Base-by-base conservation (phyloP, 495 filamentous ascomycete species). In the Hyaloscypha hepaticicola region DNA sequence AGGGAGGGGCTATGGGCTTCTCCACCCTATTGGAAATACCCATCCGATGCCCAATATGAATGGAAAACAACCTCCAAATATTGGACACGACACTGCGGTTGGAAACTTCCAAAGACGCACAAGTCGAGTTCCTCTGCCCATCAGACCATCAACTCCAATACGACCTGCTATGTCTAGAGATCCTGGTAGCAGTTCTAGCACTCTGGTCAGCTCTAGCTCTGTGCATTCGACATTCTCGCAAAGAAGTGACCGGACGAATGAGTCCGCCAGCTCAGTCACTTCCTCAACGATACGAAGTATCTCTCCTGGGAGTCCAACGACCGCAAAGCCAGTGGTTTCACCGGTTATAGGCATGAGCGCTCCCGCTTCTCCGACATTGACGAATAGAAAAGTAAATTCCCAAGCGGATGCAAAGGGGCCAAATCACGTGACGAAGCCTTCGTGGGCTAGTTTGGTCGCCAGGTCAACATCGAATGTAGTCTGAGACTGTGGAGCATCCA, bases 361-460 rank as follows among this genome's bases (percentile, higher is more conserved):
- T 9, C 45, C 49, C n/a, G 7, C 45, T 8, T 53, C 59, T 16
- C 29, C 59, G 7, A 31, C 26, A 8, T 9, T 31, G 9, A 24
- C 21, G 19, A 34, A 51, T 53, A 24, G n/a, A 8, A 53, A n/a
- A 19, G 25, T 33, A 3, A 61, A 34, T 25, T 7, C 25, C 8
- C 14, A 49, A n/a, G 14, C 59, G 14, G 34, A 25, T 22, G 3
- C 21, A 25, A 61, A 61, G 25, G 31, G 31, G 31, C 7, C 6
- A 8, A 2, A 27, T 16, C 25, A 25, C 12, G 22, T 16, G 33
- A n/a, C 28, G 26, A 61, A 61, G 24, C 59, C 45, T 8, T 61
- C 59, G 12, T 61, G 59, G 59, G 59, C 59, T 14, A 61, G 52
- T 33, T 52, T 61, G 56, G 56, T 41, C 11, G 59, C 59, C 1